These are phyloP conservation scores for Stagonosporopsis cucurbitacearum DNA, from an alignment of 2,329 filamentous ascomycete genomes.

Conservation along the genomic window DNA sequence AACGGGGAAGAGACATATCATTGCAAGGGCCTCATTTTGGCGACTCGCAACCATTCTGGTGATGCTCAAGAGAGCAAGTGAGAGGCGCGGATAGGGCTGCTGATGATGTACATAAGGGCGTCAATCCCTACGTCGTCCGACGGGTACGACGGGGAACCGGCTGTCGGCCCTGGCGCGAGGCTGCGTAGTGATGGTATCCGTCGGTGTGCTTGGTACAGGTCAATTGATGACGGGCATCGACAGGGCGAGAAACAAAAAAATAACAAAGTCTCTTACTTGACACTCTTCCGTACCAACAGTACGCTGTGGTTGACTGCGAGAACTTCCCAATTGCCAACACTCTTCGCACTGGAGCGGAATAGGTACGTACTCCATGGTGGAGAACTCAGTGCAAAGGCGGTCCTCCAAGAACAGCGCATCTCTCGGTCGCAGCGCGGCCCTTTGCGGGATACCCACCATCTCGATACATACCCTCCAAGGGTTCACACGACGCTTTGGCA, in stretches of 20 bases:
- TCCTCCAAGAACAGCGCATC: neutral
- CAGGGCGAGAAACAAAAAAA: neutral
- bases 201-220: neutral
- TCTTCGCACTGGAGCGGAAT: conserved; percentile 1
- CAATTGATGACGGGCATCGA: neutral
- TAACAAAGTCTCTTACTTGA: neutral
- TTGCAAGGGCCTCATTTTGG: conserved; percentile 35
- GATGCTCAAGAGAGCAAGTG: conserved; percentile 2
- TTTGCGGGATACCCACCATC: conserved; percentile 14
- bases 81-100: neutral
- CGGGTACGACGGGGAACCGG: conserved; percentile 2
- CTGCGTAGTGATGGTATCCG: neutral
- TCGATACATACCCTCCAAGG: conserved; percentile 12
- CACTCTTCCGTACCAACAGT: neutral
- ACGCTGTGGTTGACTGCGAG: neutral
- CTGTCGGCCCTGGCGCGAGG: neutral
- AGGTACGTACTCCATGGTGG: conserved; percentile 5
- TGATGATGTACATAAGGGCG: conserved; percentile 3
- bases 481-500: conserved; percentile 8
- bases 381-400: conserved; percentile 4
- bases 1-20: conserved; percentile 38
- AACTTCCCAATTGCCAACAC: neutral
- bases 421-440: conserved; percentile 9
- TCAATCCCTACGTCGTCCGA: neutral
- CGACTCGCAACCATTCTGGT: conserved; percentile 35